These are phyloP conservation scores for Thielaviopsis punctulata DNA, from an alignment of 2,329 filamentous ascomycete species.

Conservation along the genomic window DNA sequence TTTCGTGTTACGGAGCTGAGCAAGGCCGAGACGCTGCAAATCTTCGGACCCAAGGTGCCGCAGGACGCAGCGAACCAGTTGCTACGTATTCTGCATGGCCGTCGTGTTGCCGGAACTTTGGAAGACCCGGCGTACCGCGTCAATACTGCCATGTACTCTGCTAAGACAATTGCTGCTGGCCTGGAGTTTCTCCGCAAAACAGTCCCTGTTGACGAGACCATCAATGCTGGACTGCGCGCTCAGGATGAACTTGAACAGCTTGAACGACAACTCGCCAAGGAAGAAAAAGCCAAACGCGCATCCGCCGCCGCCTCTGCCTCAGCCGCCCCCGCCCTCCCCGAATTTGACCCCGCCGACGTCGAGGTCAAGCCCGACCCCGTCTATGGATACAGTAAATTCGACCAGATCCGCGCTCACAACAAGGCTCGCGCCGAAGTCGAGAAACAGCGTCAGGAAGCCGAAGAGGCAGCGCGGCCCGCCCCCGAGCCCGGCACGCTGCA, in stretches of 20 bases:
- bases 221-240: slow-evolving; percentile 42
- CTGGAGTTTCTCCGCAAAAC: slow-evolving; percentile 37
- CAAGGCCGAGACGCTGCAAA: slow-evolving; percentile 25
- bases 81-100: slow-evolving; percentile 42
- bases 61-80: slow-evolving; percentile 32
- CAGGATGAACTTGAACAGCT: slow-evolving; percentile 43
- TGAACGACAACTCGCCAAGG: slow-evolving; percentile 22
- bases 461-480: slow-evolving; percentile 15
- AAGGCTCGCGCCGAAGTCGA: slow-evolving; percentile 31
- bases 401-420: slow-evolving; percentile 38
- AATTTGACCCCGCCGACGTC: slow-evolving; percentile 12
- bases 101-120: slow-evolving; percentile 45
- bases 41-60: slow-evolving; percentile 34
- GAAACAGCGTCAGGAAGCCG: slow-evolving; percentile 25
- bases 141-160: slow-evolving; percentile 29
- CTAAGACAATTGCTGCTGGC: slow-evolving; percentile 26
- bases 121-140: slow-evolving; percentile 35
- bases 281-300: slow-evolving; percentile 12
- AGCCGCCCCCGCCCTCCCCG: slow-evolving; percentile 15
- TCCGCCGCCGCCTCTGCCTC: slow-evolving; percentile 10
- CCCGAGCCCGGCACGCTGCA: slow-evolving; percentile 10
- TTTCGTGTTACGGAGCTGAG: slow-evolving; percentile 35
- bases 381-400: slow-evolving; percentile 40
- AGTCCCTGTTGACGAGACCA: slow-evolving; percentile 40
- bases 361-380: slow-evolving; percentile 26